Evolutionary conservation across 139 green algal genomes (phyloP).

Genomic region (Gonium pectorale): DNA sequence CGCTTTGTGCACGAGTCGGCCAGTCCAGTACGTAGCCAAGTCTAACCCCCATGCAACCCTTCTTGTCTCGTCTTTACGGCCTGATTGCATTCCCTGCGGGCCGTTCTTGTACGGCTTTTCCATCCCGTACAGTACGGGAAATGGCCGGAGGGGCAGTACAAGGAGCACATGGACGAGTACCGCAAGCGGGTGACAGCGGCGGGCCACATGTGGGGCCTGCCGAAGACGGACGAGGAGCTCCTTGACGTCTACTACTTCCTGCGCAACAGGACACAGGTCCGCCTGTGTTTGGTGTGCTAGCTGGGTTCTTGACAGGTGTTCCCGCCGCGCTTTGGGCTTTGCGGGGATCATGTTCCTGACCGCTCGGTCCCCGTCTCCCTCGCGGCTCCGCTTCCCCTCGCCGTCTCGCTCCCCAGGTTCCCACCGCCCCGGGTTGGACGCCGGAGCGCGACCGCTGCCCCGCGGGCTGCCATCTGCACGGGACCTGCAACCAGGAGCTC

Average conservation of each 20-base stretch:
- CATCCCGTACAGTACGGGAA: background rate
- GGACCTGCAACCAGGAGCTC: conserved; percentile 42
- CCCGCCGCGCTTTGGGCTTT: background rate
- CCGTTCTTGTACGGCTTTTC: no score
- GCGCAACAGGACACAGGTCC: conserved; percentile 14
- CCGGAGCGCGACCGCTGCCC: conserved; percentile 7
- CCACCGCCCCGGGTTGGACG: background rate
- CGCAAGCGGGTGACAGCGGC: background rate
- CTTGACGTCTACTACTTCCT: conserved; percentile 40
- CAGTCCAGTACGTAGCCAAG: no score
- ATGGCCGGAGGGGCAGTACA: background rate
- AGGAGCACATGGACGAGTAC: background rate
- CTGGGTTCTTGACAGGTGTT: no score
- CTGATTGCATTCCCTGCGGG: no score
- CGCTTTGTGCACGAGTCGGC: no score
- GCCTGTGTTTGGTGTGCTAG: background rate
- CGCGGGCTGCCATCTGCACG: conserved; percentile 14
- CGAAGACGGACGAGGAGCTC: background rate
- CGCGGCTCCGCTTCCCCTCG: no score
- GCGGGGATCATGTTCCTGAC: no score
- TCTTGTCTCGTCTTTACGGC: no score
- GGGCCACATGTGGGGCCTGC: background rate
- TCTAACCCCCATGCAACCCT: no score
- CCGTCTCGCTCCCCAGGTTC: conserved; percentile 27
- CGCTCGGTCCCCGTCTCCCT: no score